These are phyloP conservation scores for Jimgerdemannia flammicorona DNA, from an alignment of 192 early-diverging fungal species.

Conservation along the genomic window DNA sequence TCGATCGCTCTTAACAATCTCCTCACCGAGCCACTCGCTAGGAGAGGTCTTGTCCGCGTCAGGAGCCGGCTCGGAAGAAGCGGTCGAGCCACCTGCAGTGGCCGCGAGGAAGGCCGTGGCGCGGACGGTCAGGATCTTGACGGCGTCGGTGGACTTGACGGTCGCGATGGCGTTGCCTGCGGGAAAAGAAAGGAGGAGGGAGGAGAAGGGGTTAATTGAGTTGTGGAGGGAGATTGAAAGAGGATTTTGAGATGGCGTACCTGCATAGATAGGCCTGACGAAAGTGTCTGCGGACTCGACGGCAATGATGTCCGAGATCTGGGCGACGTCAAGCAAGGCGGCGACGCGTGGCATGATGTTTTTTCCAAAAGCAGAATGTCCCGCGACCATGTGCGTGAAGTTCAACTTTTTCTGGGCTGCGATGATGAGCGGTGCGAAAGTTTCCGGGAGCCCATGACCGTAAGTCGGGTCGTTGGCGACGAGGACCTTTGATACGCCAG, in stretches of 20 bases:
- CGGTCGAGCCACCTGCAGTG: constrained; percentile 39
- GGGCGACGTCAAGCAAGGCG: constrained; percentile 86
- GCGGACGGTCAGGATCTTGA: constrained; percentile 91
- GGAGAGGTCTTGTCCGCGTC: constrained; percentile 43
- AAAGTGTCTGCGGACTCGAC: constrained; percentile 84
- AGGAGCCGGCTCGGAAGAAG: constrained; percentile 66
- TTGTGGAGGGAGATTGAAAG: not conserved
- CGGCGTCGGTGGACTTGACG: constrained; percentile 82
- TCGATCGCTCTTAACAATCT: constrained; percentile 90
- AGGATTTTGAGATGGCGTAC: constrained; percentile 32
- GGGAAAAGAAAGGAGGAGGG: not conserved
- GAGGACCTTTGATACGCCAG: constrained; percentile 79
- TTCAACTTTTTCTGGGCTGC: constrained; percentile 62
- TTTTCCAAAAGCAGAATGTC: constrained; percentile 89
- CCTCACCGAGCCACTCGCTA: constrained; percentile 86
- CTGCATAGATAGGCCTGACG: constrained; percentile 96
- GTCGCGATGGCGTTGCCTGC: constrained; percentile 93
- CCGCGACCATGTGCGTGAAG: constrained; percentile 84
- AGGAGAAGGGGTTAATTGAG: not conserved
- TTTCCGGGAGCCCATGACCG: constrained; percentile 79
- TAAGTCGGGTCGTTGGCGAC: constrained; percentile 77
- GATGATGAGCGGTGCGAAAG: constrained; percentile 70
- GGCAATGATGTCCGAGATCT: constrained; percentile 84
- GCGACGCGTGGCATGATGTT: constrained; percentile 93
- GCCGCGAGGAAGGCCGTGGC: constrained; percentile 86